Evolutionary conservation across 148 eudicot species (phyloP).

Genomic region (Vaccinium macrocarpon): DNA sequence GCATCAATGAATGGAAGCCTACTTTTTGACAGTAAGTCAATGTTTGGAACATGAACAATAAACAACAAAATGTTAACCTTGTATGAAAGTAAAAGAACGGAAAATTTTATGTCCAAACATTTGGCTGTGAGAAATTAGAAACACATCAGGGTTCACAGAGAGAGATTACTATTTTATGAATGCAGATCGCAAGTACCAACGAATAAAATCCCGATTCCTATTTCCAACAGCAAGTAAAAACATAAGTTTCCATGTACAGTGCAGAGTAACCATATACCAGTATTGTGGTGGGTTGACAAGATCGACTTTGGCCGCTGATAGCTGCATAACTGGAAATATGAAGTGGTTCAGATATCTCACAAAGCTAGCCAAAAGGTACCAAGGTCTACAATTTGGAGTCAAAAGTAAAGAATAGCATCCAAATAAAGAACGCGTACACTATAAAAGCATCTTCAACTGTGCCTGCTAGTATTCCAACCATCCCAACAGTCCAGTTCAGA

Average conservation of each 20-base stretch:
- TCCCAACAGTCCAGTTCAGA: slow-evolving; percentile 90
- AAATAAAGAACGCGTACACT: slow-evolving; percentile 43
- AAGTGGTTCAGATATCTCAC: slow-evolving; percentile 11
- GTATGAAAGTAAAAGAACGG: background rate
- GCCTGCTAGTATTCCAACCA: slow-evolving; percentile 89
- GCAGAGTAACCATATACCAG: slow-evolving; percentile 23
- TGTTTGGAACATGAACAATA: background rate
- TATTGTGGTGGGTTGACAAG: slow-evolving; percentile 26
- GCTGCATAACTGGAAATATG: slow-evolving; percentile 80
- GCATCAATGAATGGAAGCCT: background rate
- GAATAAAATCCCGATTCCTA: background rate
- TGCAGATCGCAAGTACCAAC: background rate
- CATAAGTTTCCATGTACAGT: background rate
- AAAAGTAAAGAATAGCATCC: background rate
- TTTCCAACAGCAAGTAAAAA: background rate
- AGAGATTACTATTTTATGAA: background rate
- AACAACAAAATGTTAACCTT: background rate
- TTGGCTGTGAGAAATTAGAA: background rate
- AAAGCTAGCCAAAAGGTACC: background rate
- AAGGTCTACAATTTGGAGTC: background rate
- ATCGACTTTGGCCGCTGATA: slow-evolving; percentile 48
- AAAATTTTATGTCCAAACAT: background rate
- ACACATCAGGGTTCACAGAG: background rate
- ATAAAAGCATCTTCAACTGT: slow-evolving; percentile 88
- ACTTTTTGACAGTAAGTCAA: background rate